Evolutionary conservation across 2,329 filamentous ascomycete genomes (phyloP).

Genomic region (Penicillium thymicola): DNA sequence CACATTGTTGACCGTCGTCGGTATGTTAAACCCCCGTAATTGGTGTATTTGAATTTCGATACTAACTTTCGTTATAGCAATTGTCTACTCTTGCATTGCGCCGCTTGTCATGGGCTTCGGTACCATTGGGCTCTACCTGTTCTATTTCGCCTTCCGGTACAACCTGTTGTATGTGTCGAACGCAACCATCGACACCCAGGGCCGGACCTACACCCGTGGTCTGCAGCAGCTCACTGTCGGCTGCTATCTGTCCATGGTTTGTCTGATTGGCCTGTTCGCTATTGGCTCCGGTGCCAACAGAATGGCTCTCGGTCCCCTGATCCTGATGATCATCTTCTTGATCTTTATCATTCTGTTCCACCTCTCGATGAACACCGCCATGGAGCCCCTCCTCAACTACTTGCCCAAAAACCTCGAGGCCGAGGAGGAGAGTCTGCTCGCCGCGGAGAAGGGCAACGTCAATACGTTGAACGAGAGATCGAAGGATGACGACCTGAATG

Average conservation of each 20-base stretch:
- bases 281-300: constrained; percentile 63
- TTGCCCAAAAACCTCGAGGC: constrained; percentile 71
- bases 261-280: constrained; percentile 79
- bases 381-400: constrained; percentile 72
- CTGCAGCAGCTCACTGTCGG: constrained; percentile 82
- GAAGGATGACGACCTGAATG: neutral
- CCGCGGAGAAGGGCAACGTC: constrained; percentile 22
- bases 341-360: constrained; percentile 76
- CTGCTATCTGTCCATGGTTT: constrained; percentile 77
- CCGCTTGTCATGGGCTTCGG: constrained; percentile 82
- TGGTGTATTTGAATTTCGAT: neutral
- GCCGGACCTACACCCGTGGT: constrained; percentile 81
- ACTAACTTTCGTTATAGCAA: constrained; percentile 50
- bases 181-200: constrained; percentile 78
- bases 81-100: constrained; percentile 83
- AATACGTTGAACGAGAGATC: neutral
- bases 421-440: constrained; percentile 50
- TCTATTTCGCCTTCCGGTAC: constrained; percentile 87
- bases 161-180: constrained; percentile 86
- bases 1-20: constrained; percentile 76
- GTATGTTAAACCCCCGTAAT: constrained; percentile 46
- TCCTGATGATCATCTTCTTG: constrained; percentile 73
- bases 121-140: constrained; percentile 70
- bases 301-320: constrained; percentile 62
- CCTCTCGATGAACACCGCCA: constrained; percentile 65